Evolutionary conservation across 2,329 filamentous ascomycete species (phyloP), one percentile per base, ranked within the genome.

Genomic region (Fusarium sp.): DNA sequence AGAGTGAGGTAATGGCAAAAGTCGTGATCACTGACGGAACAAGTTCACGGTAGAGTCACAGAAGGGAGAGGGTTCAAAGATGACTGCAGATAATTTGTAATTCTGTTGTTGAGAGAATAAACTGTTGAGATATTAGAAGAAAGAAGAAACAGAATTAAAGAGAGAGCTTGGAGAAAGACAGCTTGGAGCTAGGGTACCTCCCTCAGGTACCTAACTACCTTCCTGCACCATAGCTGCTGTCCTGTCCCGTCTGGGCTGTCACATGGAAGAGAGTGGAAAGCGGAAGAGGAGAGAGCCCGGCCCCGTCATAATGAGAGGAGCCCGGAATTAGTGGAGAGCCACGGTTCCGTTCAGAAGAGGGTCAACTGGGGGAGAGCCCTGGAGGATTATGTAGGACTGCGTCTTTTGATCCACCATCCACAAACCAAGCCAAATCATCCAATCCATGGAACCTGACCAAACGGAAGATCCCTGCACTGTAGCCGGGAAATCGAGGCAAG

Each of bases 231-330:
- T 28, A 28, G 26, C 26, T 28, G 24, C 33, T 48, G 63, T 64
- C 62, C 54, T 75, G 18, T n/a, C 9, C 45, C 28, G 26, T 22
- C 26, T 24, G 22, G 48, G 31, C 31, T 52, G 69, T 75, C 73
- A 75, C 69, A 75, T 75, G 72, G 73, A 70, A 75, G 62, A 70
- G 56, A 54, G 62, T 75, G 60, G 73, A 73, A 75, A 49, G 58
- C 52, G 54, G 58, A 72, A 74, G 71, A 73, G 70, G 61, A 48
- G 55, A 68, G 65, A 65, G 33, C 38, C 63, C 35, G 38, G 61
- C 57, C 52, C 41, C 65, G 65, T 75, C 69, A 75, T 75, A 68
- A 73, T 47, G 58, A 48, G 44, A 60, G 48, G 52, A 44, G 33
- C 31, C 58, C 51, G 60, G 35, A 56, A 66, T 66, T 65, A 67